Conservation (phyloP, 495 filamentous ascomycete species). For the Aspergillus nidulans region DNA sequence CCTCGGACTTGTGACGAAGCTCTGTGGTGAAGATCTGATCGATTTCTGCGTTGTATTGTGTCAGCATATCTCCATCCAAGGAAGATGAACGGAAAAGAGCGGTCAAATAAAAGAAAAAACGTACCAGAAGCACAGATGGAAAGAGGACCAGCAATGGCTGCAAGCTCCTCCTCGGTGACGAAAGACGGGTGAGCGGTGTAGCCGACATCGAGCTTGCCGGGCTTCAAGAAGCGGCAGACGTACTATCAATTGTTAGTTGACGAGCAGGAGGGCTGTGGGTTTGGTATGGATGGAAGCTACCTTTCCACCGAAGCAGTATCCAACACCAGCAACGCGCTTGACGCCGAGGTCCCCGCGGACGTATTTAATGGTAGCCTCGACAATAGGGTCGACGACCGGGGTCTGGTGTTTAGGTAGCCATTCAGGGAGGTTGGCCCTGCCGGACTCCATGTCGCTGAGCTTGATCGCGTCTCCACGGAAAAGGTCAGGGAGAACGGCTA, state of each 20-base stretch:
- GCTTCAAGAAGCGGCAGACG: slow-evolving; percentile 41
- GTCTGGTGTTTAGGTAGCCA: slow-evolving; percentile 61
- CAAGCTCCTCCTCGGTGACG: slow-evolving; percentile 71
- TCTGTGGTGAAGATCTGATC: slow-evolving; percentile 74
- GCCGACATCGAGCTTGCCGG: slow-evolving; percentile 56
- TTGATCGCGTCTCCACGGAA: slow-evolving; percentile 67
- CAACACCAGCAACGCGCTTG: slow-evolving; percentile 62
- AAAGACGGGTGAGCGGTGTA: slow-evolving; percentile 76
- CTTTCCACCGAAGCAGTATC: slow-evolving; percentile 47
- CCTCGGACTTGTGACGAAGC: slow-evolving; percentile 62
- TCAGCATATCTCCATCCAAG: background rate
- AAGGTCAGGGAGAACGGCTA: slow-evolving; percentile 69
- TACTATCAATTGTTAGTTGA: slow-evolving; percentile 24
- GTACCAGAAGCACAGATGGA: slow-evolving; percentile 70
- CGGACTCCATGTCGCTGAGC: slow-evolving; percentile 49
- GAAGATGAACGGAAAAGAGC: background rate
- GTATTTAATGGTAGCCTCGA: slow-evolving; percentile 56
- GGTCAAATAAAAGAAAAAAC: too few relatives aligned
- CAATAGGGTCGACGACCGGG: slow-evolving; percentile 58
- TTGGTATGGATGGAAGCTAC: slow-evolving; percentile 17
- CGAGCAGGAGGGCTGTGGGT: too few relatives aligned
- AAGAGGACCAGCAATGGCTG: slow-evolving; percentile 63
- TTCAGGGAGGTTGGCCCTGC: slow-evolving; percentile 51
- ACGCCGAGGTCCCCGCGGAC: slow-evolving; percentile 52
- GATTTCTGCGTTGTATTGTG: slow-evolving; percentile 48